Percentiles rank a stretch among this genome's conserved stretches.
These are phyloP conservation scores for Lipomyces orientalis DNA, from an alignment of 805 yeast genomes.

Conservation along the genomic window DNA sequence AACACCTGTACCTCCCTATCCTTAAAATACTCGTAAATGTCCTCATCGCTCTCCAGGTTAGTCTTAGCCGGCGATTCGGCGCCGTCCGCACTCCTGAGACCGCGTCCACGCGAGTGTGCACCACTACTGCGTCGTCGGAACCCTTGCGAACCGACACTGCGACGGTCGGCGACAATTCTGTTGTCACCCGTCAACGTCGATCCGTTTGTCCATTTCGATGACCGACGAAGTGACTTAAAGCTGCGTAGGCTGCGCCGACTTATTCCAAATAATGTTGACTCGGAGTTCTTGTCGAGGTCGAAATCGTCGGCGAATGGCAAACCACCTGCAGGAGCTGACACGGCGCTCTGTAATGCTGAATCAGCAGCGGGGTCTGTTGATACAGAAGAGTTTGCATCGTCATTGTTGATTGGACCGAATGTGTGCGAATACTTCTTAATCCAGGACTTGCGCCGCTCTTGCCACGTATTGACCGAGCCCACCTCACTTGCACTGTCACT, in stretches of 20 bases:
- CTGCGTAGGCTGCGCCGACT: slow-evolving; percentile 14
- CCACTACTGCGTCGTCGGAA: slow-evolving; percentile 27
- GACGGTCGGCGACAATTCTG: not conserved
- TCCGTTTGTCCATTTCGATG: slow-evolving; percentile 14
- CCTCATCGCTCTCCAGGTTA: slow-evolving; percentile 34
- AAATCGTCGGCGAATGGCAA: not conserved
- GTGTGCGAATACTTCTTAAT: slow-evolving; percentile 17
- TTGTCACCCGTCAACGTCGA: not conserved
- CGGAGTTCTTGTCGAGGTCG: not conserved
- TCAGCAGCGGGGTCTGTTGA: not conserved
- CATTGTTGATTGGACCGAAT: not conserved
- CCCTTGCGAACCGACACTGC: slow-evolving; percentile 3
- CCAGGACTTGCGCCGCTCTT: slow-evolving; percentile 25
- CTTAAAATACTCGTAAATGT: slow-evolving; percentile 47
- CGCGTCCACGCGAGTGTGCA: not conserved
- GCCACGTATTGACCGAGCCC: slow-evolving; percentile 26
- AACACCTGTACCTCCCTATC: slow-evolving; percentile 72
- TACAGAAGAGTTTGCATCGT: not conserved
- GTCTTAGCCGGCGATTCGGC: not conserved
- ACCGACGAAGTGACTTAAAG: slow-evolving; percentile 3
- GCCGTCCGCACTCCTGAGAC: not conserved
- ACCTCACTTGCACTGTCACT: slow-evolving; percentile 10
- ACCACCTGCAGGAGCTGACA: not conserved
- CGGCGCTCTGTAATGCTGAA: not conserved
- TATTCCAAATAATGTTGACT: slow-evolving; percentile 12